Evolutionary conservation across 2,329 filamentous ascomycete genomes (phyloP), one percentile per base, ranked within the genome.

Genomic region (Colletotrichum viniferum): DNA sequence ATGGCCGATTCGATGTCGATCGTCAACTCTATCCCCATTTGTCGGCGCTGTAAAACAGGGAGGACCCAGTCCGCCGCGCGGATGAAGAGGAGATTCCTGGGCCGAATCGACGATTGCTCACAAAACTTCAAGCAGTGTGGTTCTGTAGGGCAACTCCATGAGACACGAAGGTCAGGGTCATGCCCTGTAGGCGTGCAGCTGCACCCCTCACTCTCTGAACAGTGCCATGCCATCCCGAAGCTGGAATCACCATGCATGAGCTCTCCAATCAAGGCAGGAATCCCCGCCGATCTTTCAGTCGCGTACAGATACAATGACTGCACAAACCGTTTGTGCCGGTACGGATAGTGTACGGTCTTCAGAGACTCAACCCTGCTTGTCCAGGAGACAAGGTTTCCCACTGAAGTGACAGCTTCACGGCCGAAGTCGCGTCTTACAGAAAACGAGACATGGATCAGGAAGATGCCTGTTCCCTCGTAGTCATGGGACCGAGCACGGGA

Each of bases 311-410:
- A n/a, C 43, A 52, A 4, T 61, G 56, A 74, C 16, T 72, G 63
- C 69, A 69, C 63, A 73, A 75, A 68, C 68, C 18, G 18, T 26
- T 32, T 76, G 58, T 73, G 69, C 52, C 72, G 67, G 48, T 28
- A 28, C 26, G 26, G 26, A 28, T 28, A 21, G n/a, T 52, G 43
- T 52, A 62, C 48, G 30, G 60, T 58, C 34, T 65, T 34, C 28
- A 52, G n/a, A 63, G 63, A 26, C 60, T 7, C 14, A 32, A 56
- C 65, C 73, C 69, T 76, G 73, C 73, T 38, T 21, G 43, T 52
- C 43, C n/a, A 63, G 69, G 32, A 73, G 69, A 76, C 73, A 73
- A 76, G 73, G 73, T 76, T 76, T 76, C 69, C 64, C n/a, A 34
- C 32, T 64, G 56, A 69, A 21, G 73, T 68, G 69, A 69, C 73